Percentiles rank a stretch among this genome's conserved stretches.
Conservation (phyloP, 1,284 basidiomycete genomes). For the Mycena sp. region DNA sequence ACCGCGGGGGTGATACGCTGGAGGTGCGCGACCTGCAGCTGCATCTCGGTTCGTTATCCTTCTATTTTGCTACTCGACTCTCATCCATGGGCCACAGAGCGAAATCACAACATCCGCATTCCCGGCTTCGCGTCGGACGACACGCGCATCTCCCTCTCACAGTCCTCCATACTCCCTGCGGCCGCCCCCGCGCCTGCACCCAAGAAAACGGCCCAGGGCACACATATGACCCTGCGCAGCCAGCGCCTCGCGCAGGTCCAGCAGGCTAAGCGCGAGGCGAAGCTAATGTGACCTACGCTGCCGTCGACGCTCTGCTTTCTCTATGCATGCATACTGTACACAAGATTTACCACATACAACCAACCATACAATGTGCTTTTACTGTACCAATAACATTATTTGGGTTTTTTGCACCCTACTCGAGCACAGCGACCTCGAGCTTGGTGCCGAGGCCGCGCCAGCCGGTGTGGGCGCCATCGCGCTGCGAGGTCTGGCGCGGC, state of each 20-base stretch:
- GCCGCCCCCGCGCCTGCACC: constrained; percentile 50
- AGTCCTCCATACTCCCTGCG: constrained; percentile 64
- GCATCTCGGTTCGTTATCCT: constrained; percentile 79
- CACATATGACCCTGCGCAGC: constrained; percentile 72
- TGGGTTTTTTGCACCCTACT: too few species aligned
- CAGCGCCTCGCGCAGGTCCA: constrained; percentile 79
- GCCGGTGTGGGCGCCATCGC: constrained; percentile 69
- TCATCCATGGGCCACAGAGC: constrained; percentile 55
- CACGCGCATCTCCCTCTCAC: constrained; percentile 76
- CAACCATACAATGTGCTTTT: too few species aligned
- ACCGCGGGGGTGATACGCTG: constrained; percentile 87
- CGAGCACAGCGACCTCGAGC: constrained; percentile 41
- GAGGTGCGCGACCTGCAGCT: constrained; percentile 96
- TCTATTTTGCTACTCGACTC: not conserved
- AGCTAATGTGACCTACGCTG: constrained; percentile 71
- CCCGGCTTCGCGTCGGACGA: constrained; percentile 93
- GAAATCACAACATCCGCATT: constrained; percentile 89
- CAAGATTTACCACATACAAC: too few species aligned
- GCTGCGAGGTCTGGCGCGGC: constrained; percentile 70
- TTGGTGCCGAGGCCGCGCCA: constrained; percentile 79
- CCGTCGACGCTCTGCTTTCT: too few species aligned
- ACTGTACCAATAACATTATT: too few species aligned
- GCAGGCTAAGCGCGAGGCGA: constrained; percentile 80
- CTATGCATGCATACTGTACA: too few species aligned
- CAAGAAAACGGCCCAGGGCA: constrained; percentile 69